Evolutionary conservation across 1,284 basidiomycete genomes (phyloP).

Genomic region (Farysia itapuensis): DNA sequence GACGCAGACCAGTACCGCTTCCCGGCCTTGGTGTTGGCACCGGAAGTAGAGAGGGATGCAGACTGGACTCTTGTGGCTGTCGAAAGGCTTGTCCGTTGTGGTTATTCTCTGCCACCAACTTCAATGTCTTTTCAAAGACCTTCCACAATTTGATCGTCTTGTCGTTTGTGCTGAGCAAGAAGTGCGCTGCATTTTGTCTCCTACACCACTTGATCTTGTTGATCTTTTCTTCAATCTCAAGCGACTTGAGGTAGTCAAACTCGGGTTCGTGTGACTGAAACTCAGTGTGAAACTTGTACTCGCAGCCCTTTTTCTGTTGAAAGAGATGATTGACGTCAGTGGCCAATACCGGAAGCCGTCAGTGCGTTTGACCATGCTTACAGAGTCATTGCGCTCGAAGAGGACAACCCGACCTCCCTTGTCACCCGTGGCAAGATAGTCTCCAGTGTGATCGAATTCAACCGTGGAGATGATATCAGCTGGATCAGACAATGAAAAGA

Average conservation of each 20-base stretch:
- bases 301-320: constrained; percentile 90
- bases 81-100: constrained; percentile 66
- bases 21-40: constrained; percentile 34
- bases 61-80: constrained; percentile 25
- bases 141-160: constrained; percentile 99
- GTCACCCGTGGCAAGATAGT: constrained; percentile 98
- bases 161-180: constrained; percentile 96
- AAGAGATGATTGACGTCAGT: not conserved
- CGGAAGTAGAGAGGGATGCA: constrained; percentile 45
- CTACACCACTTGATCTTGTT: constrained; percentile 99
- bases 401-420: constrained; percentile 96
- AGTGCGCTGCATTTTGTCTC: constrained; percentile 95
- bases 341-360: no score
- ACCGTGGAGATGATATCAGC: constrained; percentile 78
- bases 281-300: constrained; percentile 99
- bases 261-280: constrained; percentile 99
- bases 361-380: no score
- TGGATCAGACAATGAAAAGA: no score
- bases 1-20: constrained; percentile 46
- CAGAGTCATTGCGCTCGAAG: constrained; percentile 96
- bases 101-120: constrained; percentile 96
- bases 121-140: constrained; percentile 96
- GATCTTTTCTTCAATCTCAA: constrained; percentile 99
- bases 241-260: constrained; percentile 98
- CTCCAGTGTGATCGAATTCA: constrained; percentile 98